Evolutionary conservation across 2,329 filamentous ascomycete genomes (phyloP).

Genomic region (Monascus ruber): DNA sequence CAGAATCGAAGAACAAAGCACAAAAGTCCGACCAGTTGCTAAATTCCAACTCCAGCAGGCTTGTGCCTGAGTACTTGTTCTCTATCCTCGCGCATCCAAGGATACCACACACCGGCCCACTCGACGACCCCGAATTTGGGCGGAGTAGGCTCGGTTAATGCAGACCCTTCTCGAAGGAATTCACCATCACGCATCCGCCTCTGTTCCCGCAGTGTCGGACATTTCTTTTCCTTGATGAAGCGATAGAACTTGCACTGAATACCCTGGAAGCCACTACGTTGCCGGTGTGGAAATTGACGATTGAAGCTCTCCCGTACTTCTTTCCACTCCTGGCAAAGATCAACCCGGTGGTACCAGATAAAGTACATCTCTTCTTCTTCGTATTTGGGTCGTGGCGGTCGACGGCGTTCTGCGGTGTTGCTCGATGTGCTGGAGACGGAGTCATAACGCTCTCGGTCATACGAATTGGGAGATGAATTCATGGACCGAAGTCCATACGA

Average conservation of each 20-base stretch:
- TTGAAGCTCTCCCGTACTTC: conserved; percentile 34
- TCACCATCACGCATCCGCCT: conserved; percentile 29
- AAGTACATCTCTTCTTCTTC: conserved; percentile 38
- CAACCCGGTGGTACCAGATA: conserved; percentile 40
- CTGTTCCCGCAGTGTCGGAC: conserved; percentile 34
- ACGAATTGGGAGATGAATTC: conserved; percentile 24
- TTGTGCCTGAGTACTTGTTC: conserved; percentile 10
- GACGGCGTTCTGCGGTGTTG: conserved; percentile 24
- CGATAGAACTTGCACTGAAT: conserved; percentile 42
- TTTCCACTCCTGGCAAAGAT: conserved; percentile 36
- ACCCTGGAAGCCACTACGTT: conserved; percentile 31
- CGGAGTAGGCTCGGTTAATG: conserved; percentile 12
- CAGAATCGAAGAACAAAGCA: no score
- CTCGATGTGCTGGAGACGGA: conserved; percentile 32
- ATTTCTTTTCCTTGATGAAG: conserved; percentile 34
- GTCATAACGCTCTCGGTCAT: conserved; percentile 28
- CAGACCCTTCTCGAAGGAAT: conserved; percentile 23
- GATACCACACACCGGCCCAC: conserved; percentile 30
- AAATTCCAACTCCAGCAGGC: no score
- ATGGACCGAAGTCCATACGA: conserved; percentile 17
- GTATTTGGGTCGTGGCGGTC: conserved; percentile 36
- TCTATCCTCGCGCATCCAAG: conserved; percentile 30
- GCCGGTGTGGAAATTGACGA: conserved; percentile 30
- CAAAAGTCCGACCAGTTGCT: no score
- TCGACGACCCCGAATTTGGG: conserved; percentile 31